These are phyloP conservation scores for Aspergillus pseudotamarii DNA, from an alignment of 2,329 filamentous ascomycete species.

Conservation along the genomic window DNA sequence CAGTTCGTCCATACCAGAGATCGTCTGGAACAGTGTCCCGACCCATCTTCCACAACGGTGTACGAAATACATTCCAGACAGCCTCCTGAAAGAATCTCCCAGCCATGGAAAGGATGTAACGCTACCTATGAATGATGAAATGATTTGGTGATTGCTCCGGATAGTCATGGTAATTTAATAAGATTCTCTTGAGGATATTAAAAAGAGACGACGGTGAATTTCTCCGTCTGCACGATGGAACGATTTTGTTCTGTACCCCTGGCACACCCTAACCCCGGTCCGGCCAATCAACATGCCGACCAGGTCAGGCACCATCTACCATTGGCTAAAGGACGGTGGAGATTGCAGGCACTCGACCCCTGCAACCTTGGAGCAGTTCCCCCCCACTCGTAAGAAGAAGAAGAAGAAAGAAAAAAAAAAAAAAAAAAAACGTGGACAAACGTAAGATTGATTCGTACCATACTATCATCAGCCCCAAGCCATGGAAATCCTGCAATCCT, in stretches of 20 bases:
- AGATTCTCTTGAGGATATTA: not conserved
- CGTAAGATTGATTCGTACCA: not conserved
- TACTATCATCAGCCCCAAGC: not conserved
- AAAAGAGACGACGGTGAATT: not conserved
- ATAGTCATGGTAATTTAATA: not conserved
- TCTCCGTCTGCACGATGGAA: not conserved
- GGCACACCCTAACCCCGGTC: not conserved
- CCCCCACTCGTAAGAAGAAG: not conserved
- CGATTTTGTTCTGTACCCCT: not conserved
- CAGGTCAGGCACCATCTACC: not conserved
- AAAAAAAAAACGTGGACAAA: slow-evolving; percentile 2
- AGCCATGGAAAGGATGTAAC: not conserved
- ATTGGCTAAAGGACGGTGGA: not conserved
- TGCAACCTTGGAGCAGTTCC: not conserved
- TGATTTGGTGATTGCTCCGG: not conserved
- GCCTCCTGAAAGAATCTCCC: slow-evolving; percentile 8
- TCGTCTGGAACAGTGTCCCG: slow-evolving; percentile 8
- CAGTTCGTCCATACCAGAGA: slow-evolving; percentile 8
- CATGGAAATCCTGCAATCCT: not conserved
- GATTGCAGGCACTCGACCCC: not conserved
- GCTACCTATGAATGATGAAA: not conserved
- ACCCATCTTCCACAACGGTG: not conserved
- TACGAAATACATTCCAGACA: not conserved
- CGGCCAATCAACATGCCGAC: not conserved
- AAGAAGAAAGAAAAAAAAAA: not conserved